Percentiles rank a stretch among this genome's conserved stretches.
These are phyloP conservation scores for Vigna radiata DNA, from an alignment of 306 rosid species.

Conservation along the genomic window DNA sequence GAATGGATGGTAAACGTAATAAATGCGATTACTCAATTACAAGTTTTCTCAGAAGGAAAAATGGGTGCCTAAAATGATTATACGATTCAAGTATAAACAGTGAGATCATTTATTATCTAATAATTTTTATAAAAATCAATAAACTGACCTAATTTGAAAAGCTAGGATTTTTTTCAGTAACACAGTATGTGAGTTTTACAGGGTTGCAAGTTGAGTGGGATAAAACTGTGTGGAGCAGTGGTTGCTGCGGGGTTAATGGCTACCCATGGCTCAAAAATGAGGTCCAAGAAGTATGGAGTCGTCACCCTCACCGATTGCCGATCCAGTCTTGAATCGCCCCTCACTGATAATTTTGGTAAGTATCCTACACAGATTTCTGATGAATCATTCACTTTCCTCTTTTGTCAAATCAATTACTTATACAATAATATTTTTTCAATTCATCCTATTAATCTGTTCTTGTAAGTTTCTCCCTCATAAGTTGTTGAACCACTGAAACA, in stretches of 20 bases:
- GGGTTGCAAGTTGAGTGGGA: conserved; percentile 63
- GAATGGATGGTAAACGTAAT: not conserved
- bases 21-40: not conserved
- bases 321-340: conserved; percentile 54
- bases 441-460: not conserved
- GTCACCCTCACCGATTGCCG: conserved; percentile 66
- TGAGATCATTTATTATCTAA: too few relatives aligned
- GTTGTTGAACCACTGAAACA: not conserved
- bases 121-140: too few relatives aligned
- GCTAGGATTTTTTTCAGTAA: too few relatives aligned
- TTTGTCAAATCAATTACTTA: not conserved
- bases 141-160: too few relatives aligned
- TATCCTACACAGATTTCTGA: not conserved
- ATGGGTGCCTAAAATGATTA: not conserved
- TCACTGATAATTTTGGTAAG: conserved; percentile 56
- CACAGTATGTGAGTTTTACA: not conserved
- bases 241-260: conserved; percentile 71
- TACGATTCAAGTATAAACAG: too few relatives aligned
- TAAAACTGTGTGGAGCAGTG: conserved; percentile 63
- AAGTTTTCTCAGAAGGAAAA: not conserved
- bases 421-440: not conserved
- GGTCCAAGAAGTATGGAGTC: conserved; percentile 58
- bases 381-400: not conserved
- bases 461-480: not conserved
- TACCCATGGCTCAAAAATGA: conserved; percentile 45